Evolutionary conservation across 2,329 filamentous ascomycete species (phyloP).

Genomic region (Cercospora citrullina): DNA sequence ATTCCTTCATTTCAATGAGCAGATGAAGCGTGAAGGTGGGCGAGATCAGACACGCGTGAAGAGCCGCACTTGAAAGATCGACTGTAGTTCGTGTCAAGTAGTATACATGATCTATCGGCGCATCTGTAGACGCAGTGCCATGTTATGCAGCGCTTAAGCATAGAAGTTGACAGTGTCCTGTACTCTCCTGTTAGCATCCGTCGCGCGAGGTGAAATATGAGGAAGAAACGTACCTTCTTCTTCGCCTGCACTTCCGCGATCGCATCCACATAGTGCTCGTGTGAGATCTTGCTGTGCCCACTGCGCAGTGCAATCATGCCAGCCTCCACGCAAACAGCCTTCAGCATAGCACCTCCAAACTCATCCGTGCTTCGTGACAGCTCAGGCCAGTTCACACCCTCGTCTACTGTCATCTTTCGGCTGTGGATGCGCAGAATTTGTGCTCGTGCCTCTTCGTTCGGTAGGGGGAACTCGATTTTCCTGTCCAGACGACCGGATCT

Average conservation of each 20-base stretch:
- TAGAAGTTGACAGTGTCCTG: slow-evolving; percentile 42
- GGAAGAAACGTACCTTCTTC: slow-evolving; percentile 81
- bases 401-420: slow-evolving; percentile 95
- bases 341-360: slow-evolving; percentile 95
- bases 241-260: slow-evolving; percentile 93
- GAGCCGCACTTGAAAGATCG: too few relatives aligned
- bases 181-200: slow-evolving; percentile 14
- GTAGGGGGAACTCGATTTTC: slow-evolving; percentile 98
- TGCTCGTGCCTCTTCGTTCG: slow-evolving; percentile 94
- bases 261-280: slow-evolving; percentile 98
- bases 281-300: slow-evolving; percentile 93
- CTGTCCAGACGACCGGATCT: slow-evolving; percentile 94
- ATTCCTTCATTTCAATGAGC: background rate
- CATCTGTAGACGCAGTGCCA: slow-evolving; percentile 2
- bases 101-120: slow-evolving; percentile 24
- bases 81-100: slow-evolving; percentile 14
- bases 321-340: slow-evolving; percentile 97
- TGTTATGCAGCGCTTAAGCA: slow-evolving; percentile 31
- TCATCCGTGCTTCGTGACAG: slow-evolving; percentile 95
- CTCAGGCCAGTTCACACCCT: slow-evolving; percentile 92
- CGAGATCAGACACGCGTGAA: too few relatives aligned
- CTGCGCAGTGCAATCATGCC: slow-evolving; percentile 97
- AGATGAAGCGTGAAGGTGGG: too few relatives aligned
- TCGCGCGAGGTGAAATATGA: too few relatives aligned
- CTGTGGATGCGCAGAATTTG: slow-evolving; percentile 98